Evolutionary conservation across 2,329 filamentous ascomycete genomes (phyloP), one percentile per base, ranked within the genome.

Genomic region (Microcyclospora tardicrescens): DNA sequence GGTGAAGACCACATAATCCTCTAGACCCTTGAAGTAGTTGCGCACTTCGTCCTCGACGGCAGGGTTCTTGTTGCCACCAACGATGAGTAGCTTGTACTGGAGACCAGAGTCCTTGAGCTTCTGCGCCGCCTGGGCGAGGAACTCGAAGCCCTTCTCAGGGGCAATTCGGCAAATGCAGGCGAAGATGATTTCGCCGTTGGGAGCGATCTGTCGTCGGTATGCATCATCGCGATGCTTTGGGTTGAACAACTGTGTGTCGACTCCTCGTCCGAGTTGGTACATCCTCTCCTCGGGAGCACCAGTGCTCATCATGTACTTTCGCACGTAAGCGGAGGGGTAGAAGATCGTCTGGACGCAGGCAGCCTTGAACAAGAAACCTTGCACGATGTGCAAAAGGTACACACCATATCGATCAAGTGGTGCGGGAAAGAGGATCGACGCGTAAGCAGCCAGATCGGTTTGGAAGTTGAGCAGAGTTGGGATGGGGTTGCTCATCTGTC

Each of bases 121-220:
- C 31, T 61, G 61, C 10, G 69, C 71, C 1, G 65, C 74, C 37
- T 69, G 59, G 4, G 77, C 72, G 16, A 83, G 63, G 50, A 82
- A 83, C 34, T 74, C 72, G 49, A 81, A 82, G 0, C 79, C 78
- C 52, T 83, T 84, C 53, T 83, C 79, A 2, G 75, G 76, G 0
- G 79, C 78, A 16, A 83, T 64, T 24, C 79, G 71, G 3, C 76
- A 77, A 9, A 82, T 77, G 28, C 72, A 80, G 38, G 79, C 66
- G 16, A 83, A 68, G 34, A 83, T 72, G 43, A 77, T 63, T 54
- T 82, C 76, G 30, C 72, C 73, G 36, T 73, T 67, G 0, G 76
- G 75, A 0, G 76, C 76, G 16, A 81, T 64, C 36, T 67, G 48
- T 8, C 56, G 60, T 12, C 77, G 67, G 41, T 77, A 66, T 3